Evolutionary conservation across 306 rosid species (phyloP), one percentile per base, ranked within the genome.

Genomic region (Dryas drummondii): DNA sequence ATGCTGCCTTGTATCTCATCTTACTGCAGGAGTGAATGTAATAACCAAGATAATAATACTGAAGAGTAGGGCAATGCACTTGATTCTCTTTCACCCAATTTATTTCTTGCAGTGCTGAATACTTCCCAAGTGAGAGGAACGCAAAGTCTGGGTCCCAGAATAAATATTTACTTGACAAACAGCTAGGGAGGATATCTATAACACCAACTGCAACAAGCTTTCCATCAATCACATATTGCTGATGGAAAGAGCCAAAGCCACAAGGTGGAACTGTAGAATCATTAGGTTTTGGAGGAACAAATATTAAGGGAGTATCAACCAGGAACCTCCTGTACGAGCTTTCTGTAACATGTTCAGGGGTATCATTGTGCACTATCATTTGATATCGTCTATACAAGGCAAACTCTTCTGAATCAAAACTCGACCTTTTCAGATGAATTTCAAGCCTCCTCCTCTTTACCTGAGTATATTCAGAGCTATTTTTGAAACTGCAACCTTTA

Each of bases 61-160:
- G 93, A 75, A 96, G 92, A 78, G 87, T 89, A 48, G 92, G 85
- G 73, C 98, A 96, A 79, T 78, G 54, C 22, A 15, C 73, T 88
- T 90, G 93, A 83, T 92, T 96, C 76, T 96, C 89, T 77, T 89
- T 96, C 84, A 92, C 96, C 97, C 96, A 96, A 59, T 70, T 84
- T 70, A 96, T 86, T 88, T 92, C 99, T 86, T 92, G 98, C 49
- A 92, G 71, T 4, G 96, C 96, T 22, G 97, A 90, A 83, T 96
- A 96, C 88, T 92, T 96, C 72, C 99, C 99, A 19, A 91, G 91
- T 61, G 99, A 92, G 41, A 96, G 87, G 82, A 89, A 90, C 57
- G 99, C 96, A 84, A 87, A 92, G 83, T 92, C 92, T 62, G 98
- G 99, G 73, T 96, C 99, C 99, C 99, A 96, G 84, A 92, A 92